Evolutionary conservation across 306 rosid species (phyloP).

Genomic region (Vigna angularis): DNA sequence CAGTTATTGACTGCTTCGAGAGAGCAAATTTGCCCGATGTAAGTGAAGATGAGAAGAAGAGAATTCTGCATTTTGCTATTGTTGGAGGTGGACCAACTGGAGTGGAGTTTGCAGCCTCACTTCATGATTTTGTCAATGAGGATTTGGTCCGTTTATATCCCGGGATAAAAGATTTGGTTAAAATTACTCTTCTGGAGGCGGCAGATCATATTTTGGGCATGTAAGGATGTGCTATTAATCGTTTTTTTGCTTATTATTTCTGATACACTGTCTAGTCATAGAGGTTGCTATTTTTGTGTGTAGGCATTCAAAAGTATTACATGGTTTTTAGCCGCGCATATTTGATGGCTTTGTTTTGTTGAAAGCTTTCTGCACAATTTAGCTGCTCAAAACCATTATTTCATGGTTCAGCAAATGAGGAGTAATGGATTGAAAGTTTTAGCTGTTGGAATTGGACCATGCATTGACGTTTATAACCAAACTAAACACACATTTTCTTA

Average conservation of each 20-base stretch:
- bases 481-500: neutral
- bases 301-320: constrained; percentile 57
- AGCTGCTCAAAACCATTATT: constrained; percentile 7
- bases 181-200: constrained; percentile 91
- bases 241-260: neutral
- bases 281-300: neutral
- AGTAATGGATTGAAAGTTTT: neutral
- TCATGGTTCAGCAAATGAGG: neutral
- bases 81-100: constrained; percentile 99
- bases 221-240: constrained; percentile 55
- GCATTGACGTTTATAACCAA: neutral
- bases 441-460: neutral
- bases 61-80: constrained; percentile 95
- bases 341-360: neutral
- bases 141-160: constrained; percentile 86
- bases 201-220: constrained; percentile 88
- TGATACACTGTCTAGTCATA: constrained; percentile 2
- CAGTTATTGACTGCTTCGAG: constrained; percentile 93
- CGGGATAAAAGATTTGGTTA: constrained; percentile 68
- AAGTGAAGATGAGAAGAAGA: constrained; percentile 83
- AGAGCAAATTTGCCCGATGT: constrained; percentile 80
- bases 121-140: constrained; percentile 89
- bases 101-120: constrained; percentile 97
- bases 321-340: neutral
- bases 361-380: neutral